Base-by-base conservation (phyloP, 352 stramenopile species). In the Globisporangium sylvaticum region DNA sequence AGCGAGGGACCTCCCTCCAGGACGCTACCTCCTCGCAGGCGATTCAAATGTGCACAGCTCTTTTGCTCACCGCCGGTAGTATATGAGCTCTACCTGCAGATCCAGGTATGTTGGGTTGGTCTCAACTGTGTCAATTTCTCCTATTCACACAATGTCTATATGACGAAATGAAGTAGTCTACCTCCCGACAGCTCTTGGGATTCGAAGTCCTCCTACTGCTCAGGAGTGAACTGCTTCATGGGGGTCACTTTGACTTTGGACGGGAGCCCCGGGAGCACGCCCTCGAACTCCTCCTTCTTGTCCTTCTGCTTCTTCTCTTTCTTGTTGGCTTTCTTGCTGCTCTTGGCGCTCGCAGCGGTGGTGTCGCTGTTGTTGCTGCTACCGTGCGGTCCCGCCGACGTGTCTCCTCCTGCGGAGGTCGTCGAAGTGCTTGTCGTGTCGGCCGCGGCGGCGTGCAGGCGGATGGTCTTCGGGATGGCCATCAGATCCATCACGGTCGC, bases 401-500 rank as follows among this genome's bases (percentile, higher is more conserved):
- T 39, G 10, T 42, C 34, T 42, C 34, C 34, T 42, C 34, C 34
- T 42, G 34, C 10, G 10, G 34, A 42, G 15, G 34, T 46, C 39
- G 14, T 46, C 12, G 39, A 20, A 1, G 37, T 44, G 2, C 9
- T 20, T 12, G 37, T 44, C 37, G 37, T 46, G 37, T 46, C 37
- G 8, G n/a, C 25, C n/a, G 46, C 22, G 8, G 1, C n/a, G 4
- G 22, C 20, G 7, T 29, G 46, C 6, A 64, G 58, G 4, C 58
- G 58, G 6, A 64, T 4, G 24, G 71, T 53, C 50, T 77, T 77
- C 0, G 60, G 71, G 25, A 74, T 32, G 9, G 70, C 55, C 71
- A 77, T 74, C 5, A 77, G 60, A n/a, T n/a, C 46, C 71, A 74
- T 72, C 15, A 74, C 71, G 5, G 66, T 25, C n/a, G 55, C 32